Evolutionary conservation across 2,329 filamentous ascomycete genomes (phyloP).

Genomic region (Eurotiales sp.): DNA sequence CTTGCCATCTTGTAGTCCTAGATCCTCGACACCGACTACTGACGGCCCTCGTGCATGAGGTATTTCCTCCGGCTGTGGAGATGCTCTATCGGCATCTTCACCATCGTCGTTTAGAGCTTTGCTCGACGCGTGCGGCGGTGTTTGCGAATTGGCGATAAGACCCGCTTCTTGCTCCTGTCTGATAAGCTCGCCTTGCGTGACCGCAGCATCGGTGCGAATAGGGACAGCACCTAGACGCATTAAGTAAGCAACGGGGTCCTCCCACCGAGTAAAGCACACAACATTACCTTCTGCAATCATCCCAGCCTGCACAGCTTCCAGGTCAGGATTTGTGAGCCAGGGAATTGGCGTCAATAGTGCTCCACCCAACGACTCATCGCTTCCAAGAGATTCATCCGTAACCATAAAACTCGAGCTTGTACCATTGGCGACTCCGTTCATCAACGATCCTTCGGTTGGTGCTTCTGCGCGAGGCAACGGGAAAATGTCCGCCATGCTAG

Average conservation of each 20-base stretch:
- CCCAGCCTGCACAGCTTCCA: constrained; percentile 23
- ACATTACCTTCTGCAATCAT: constrained; percentile 17
- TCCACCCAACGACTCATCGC: constrained; percentile 84
- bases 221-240: constrained; percentile 36
- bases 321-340: constrained; percentile 60
- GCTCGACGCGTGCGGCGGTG: constrained; percentile 19
- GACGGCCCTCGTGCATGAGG: constrained; percentile 83
- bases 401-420: constrained; percentile 34
- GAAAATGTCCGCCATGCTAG: constrained; percentile 74
- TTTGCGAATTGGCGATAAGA: constrained; percentile 62
- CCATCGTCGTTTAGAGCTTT: constrained; percentile 23
- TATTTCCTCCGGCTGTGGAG: constrained; percentile 47
- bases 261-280: neutral
- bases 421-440: constrained; percentile 55
- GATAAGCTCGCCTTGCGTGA: constrained; percentile 79
- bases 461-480: constrained; percentile 56
- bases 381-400: constrained; percentile 55
- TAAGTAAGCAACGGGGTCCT: no score
- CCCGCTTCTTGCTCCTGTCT: constrained; percentile 83
- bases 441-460: constrained; percentile 18
- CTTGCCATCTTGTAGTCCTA: constrained; percentile 66
- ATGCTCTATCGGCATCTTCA: constrained; percentile 12
- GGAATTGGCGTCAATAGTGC: constrained; percentile 91
- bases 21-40: constrained; percentile 79
- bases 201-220: constrained; percentile 41